Evolutionary conservation across 768 basidiomycete genomes (phyloP).

Genomic region (Phlebiopsis gigantea): DNA sequence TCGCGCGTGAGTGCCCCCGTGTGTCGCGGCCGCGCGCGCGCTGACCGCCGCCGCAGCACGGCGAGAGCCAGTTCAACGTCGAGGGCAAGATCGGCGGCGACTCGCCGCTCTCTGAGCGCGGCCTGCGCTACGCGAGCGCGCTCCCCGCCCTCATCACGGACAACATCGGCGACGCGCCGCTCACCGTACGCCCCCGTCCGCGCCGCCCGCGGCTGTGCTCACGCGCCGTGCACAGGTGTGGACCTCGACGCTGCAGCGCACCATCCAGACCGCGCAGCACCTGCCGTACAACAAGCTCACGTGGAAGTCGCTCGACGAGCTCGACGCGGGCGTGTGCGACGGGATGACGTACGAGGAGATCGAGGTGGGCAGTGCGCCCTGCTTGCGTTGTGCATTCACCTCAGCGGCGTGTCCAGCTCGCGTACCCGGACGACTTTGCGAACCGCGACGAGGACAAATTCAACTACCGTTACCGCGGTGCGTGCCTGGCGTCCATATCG

Average conservation of each 20-base stretch:
- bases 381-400: neutral
- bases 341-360: slow-evolving; percentile 99
- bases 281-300: slow-evolving; percentile 89
- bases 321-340: slow-evolving; percentile 98
- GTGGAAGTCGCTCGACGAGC: slow-evolving; percentile 97
- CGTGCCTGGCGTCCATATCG: neutral
- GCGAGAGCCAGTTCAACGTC: slow-evolving; percentile 95
- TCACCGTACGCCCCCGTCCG: slow-evolving; percentile 56
- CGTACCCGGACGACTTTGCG: slow-evolving; percentile 97
- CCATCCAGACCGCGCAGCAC: slow-evolving; percentile 81
- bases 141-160: slow-evolving; percentile 84
- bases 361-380: slow-evolving; percentile 48
- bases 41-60: slow-evolving; percentile 56
- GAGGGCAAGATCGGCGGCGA: slow-evolving; percentile 99
- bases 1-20: slow-evolving; percentile 62
- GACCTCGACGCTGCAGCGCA: slow-evolving; percentile 96
- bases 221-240: slow-evolving; percentile 61
- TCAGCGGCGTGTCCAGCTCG: slow-evolving; percentile 45
- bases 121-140: slow-evolving; percentile 79
- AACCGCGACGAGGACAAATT: slow-evolving; percentile 99
- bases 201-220: neutral
- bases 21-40: neutral
- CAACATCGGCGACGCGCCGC: slow-evolving; percentile 81
- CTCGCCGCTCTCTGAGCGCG: slow-evolving; percentile 77
- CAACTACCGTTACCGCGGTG: slow-evolving; percentile 92